Percentiles rank a stretch among this genome's conserved stretches.
These are phyloP conservation scores for Tylopilus sp. DNA, from an alignment of 768 basidiomycete species.

Conservation along the genomic window DNA sequence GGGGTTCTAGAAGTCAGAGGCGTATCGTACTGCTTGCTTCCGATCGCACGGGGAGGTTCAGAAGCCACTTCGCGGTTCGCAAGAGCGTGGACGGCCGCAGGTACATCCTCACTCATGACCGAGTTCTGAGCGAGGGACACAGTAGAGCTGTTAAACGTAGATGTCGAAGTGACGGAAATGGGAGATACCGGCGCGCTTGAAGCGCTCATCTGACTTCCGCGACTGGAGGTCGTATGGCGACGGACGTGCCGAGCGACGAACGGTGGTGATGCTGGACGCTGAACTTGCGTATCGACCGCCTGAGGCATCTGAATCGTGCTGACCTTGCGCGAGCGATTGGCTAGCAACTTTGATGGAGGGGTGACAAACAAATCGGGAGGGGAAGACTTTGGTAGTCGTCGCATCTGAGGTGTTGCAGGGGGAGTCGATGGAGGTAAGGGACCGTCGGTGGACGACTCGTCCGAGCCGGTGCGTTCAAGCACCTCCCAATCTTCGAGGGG, in stretches of 20 bases:
- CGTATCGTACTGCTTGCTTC: slow-evolving; percentile 14
- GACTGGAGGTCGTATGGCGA: slow-evolving; percentile 32
- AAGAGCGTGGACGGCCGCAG: slow-evolving; percentile 12
- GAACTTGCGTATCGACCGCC: slow-evolving; percentile 10
- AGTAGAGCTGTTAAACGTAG: slow-evolving; percentile 26
- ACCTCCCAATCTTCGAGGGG: slow-evolving; percentile 34
- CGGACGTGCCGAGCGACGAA: slow-evolving; percentile 33
- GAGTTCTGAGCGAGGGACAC: slow-evolving; percentile 16
- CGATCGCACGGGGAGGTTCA: slow-evolving; percentile 21
- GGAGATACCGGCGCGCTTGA: slow-evolving; percentile 34
- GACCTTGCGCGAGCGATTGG: slow-evolving; percentile 23
- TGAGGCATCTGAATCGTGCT: slow-evolving; percentile 25
- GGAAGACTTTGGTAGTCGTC: slow-evolving; percentile 14
- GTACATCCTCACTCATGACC: slow-evolving; percentile 18
- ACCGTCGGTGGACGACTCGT: slow-evolving; percentile 23
- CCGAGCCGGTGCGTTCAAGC: slow-evolving; percentile 28
- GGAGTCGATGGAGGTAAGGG: slow-evolving; percentile 20
- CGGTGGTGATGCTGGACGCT: slow-evolving; percentile 32
- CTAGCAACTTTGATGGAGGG: slow-evolving; percentile 5
- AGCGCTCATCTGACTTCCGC: slow-evolving; percentile 25
- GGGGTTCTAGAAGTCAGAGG: slow-evolving; percentile 17
- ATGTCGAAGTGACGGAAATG: slow-evolving; percentile 24
- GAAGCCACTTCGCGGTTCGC: slow-evolving; percentile 19
- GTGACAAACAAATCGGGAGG: slow-evolving; percentile 14
- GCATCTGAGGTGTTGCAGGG: slow-evolving; percentile 21